These are phyloP conservation scores for Wallemia hederae DNA, from an alignment of 1,284 basidiomycete species.

Conservation along the genomic window DNA sequence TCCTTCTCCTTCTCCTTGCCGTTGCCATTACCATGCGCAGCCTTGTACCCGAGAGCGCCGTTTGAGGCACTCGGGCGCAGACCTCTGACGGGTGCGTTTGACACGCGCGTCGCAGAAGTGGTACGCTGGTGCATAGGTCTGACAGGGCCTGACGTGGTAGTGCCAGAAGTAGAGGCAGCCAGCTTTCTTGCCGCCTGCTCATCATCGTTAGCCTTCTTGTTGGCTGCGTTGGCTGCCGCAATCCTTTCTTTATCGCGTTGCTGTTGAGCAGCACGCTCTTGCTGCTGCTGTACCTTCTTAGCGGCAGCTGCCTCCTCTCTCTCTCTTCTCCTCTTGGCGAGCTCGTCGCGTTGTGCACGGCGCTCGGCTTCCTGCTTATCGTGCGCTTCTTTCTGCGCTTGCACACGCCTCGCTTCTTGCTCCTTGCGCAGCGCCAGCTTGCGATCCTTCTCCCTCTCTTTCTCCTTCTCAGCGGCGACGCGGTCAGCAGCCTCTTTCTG, in stretches of 20 bases:
- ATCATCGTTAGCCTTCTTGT: neutral
- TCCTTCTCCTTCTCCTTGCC: neutral
- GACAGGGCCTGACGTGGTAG: neutral
- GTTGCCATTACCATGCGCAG: neutral
- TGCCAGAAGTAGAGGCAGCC: neutral
- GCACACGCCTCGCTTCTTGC: neutral
- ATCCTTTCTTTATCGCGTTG: neutral
- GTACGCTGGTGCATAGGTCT: neutral
- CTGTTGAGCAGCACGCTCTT: neutral
- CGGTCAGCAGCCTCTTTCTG: neutral
- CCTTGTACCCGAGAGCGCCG: neutral
- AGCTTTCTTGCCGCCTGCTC: neutral
- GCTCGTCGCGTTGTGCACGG: neutral
- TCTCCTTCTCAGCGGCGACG: neutral
- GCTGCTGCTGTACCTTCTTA: neutral
- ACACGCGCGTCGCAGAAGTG: neutral
- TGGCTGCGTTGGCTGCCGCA: neutral
- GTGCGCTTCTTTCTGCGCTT: neutral
- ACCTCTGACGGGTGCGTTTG: neutral
- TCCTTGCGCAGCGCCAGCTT: neutral
- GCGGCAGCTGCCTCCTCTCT: neutral
- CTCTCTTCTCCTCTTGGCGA: neutral
- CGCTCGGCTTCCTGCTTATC: neutral
- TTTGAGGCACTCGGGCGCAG: neutral
- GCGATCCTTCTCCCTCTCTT: neutral